A percentile compares a stretch with the other conserved stretches of the same genome.
Conservation (phyloP, 2,329 filamentous ascomycete species). For the Colletotrichum musae region DNA sequence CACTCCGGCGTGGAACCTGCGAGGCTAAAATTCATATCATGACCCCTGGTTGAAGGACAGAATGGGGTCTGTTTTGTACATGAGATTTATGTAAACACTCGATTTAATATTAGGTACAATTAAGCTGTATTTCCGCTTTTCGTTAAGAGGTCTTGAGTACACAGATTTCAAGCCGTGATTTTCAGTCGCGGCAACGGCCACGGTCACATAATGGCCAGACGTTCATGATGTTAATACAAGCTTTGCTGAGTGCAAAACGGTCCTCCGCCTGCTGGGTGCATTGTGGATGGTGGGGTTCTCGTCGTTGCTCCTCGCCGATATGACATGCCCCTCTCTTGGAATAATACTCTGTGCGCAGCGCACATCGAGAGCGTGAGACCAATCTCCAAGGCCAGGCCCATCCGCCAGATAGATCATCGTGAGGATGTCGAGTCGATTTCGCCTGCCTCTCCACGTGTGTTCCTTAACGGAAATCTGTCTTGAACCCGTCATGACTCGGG, state of each 20-base stretch:
- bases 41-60: not conserved
- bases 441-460: slow-evolving; percentile 6
- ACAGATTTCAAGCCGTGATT: not conserved
- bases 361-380: not conserved
- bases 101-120: slow-evolving; percentile 4
- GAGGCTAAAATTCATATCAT: slow-evolving; percentile 4
- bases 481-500: slow-evolving; percentile 10
- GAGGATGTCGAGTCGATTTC: not conserved
- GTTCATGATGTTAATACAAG: too few species aligned
- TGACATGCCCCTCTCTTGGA: too few species aligned
- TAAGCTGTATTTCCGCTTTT: not conserved
- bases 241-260: too few species aligned
- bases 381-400: not conserved
- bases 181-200: not conserved
- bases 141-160: not conserved
- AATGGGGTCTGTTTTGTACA: slow-evolving; percentile 6
- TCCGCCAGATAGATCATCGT: slow-evolving; percentile 2
- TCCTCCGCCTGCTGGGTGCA: too few species aligned
- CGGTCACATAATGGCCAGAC: too few species aligned
- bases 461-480: not conserved
- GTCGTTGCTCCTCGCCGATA: too few species aligned
- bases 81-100: slow-evolving; percentile 9
- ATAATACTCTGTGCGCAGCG: too few species aligned
- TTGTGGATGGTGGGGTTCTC: too few species aligned
- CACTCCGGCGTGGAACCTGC: slow-evolving; percentile 7